These are phyloP conservation scores for Sugiyamaella mastotermitis DNA, from an alignment of 805 yeast genomes.

Conservation along the genomic window DNA sequence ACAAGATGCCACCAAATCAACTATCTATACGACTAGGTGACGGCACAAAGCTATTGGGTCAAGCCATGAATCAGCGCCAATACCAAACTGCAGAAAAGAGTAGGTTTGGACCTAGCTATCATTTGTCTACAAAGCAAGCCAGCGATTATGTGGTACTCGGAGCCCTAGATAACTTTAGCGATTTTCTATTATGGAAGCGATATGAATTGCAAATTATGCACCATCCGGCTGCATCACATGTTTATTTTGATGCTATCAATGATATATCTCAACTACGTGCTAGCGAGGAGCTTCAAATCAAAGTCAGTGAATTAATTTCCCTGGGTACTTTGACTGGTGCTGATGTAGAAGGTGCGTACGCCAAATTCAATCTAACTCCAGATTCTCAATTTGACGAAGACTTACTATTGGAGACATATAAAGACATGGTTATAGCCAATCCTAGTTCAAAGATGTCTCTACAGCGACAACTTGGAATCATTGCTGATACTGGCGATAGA, in stretches of 20 bases:
- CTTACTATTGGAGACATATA: conserved; percentile 12
- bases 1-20: conserved; percentile 9
- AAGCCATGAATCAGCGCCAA: conserved; percentile 2
- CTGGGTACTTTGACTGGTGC: conserved; percentile 48
- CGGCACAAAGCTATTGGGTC: no score
- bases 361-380: conserved; percentile 28
- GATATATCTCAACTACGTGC: conserved; percentile 44
- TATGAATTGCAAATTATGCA: conserved; percentile 37
- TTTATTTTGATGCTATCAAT: conserved; percentile 53
- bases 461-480: conserved; percentile 16
- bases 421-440: conserved; percentile 5
- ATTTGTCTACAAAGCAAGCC: neutral
- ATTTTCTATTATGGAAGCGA: conserved; percentile 41
- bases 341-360: conserved; percentile 39
- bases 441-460: conserved; percentile 9
- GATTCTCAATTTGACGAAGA: conserved; percentile 17
- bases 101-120: neutral
- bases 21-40: no score
- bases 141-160: conserved; percentile 40
- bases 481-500: conserved; percentile 16
- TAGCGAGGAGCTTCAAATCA: conserved; percentile 40
- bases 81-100: conserved; percentile 10
- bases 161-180: conserved; percentile 42
- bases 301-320: conserved; percentile 42
- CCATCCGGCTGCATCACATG: conserved; percentile 43